These are phyloP conservation scores for Acacia pycnantha DNA, from an alignment of 331 rosid genomes.

Conservation along the genomic window DNA sequence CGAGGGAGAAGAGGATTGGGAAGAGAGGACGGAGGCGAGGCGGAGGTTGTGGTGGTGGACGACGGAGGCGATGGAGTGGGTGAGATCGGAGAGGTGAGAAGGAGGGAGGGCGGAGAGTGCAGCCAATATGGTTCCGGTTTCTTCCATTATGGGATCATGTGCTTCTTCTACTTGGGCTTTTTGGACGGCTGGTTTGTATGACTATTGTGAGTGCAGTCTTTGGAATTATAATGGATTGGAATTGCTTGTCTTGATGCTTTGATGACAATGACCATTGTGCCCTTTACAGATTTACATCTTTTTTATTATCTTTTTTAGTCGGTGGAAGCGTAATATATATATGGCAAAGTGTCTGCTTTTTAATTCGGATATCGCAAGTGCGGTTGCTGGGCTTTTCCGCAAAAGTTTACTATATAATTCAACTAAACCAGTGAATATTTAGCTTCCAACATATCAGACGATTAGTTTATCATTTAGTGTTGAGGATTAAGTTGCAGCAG, in stretches of 20 bases:
- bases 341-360: not conserved
- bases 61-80: conserved; percentile 52
- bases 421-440: not conserved
- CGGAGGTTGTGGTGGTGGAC: conserved; percentile 58
- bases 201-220: conserved; percentile 25
- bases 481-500: not conserved
- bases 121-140: conserved; percentile 51
- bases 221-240: conserved; percentile 3
- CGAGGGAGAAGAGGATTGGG: conserved; percentile 62
- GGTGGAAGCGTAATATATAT: not conserved
- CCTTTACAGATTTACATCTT: not conserved
- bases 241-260: not conserved
- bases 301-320: not conserved
- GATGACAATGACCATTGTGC: conserved; percentile 28
- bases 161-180: conserved; percentile 30
- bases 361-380: not conserved
- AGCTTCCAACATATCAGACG: not conserved
- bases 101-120: conserved; percentile 69
- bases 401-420: not conserved
- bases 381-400: not conserved
- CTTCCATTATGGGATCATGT: conserved; percentile 81
- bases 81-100: conserved; percentile 61
- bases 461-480: not conserved
- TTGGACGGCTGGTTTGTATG: not conserved
- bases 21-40: conserved; percentile 65